phyloP scores from a whole-genome alignment of 192 early-diverging fungal species.

The Powellomyces hirtus region DNA sequence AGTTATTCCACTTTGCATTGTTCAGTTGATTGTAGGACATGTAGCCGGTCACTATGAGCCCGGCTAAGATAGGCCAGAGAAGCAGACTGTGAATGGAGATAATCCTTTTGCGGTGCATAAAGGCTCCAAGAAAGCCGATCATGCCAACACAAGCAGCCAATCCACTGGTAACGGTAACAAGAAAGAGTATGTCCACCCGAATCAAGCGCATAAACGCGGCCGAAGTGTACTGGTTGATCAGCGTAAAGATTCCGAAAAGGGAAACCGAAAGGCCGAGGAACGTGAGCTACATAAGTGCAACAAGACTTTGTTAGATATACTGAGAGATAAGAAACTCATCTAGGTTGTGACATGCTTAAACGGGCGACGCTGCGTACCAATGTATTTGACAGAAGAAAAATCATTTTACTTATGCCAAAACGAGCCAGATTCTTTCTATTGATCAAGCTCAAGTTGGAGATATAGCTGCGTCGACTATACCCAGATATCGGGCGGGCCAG shows the following conservation, averaged over 20 bases:
- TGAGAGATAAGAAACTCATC: neutral
- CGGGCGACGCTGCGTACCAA: conserved; percentile 7
- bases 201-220: conserved; percentile 15
- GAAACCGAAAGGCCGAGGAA: conserved; percentile 16
- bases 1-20: neutral
- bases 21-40: conserved; percentile 15
- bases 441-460: conserved; percentile 10
- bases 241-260: conserved; percentile 18
- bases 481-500: neutral
- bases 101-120: conserved; percentile 24
- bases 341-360: neutral
- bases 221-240: neutral
- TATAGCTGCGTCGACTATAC: conserved; percentile 12
- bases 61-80: conserved; percentile 24
- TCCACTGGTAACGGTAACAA: conserved; percentile 7
- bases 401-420: conserved; percentile 27
- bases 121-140: conserved; percentile 34
- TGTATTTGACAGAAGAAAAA: conserved; percentile 28
- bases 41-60: conserved; percentile 20
- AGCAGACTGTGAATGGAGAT: conserved; percentile 19
- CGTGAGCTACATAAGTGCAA: conserved; percentile 22
- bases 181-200: conserved; percentile 14
- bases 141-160: conserved; percentile 11
- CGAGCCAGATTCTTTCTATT: conserved; percentile 20
- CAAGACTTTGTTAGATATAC: neutral